Conservation (phyloP, 305 asterid species). For the Stenogyne calaminthoides region DNA sequence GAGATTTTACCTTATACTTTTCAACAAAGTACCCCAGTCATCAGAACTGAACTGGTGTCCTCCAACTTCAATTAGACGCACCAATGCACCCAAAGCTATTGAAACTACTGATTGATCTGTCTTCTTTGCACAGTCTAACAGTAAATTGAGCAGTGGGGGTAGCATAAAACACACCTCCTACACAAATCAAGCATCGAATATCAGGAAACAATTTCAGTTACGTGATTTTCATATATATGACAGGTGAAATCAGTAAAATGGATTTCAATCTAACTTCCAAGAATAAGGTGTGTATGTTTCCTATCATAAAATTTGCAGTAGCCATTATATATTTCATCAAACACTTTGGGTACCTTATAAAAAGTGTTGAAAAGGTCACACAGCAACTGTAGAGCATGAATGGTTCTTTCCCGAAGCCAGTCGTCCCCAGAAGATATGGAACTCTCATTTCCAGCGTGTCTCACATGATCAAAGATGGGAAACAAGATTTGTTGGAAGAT, state of each 20-base stretch:
- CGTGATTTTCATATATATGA: slow-evolving; percentile 20
- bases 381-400: slow-evolving; percentile 92
- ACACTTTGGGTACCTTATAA: slow-evolving; percentile 80
- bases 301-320: background rate
- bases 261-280: slow-evolving; percentile 4
- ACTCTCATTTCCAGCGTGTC: slow-evolving; percentile 84
- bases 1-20: slow-evolving; percentile 68
- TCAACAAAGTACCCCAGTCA: slow-evolving; percentile 95
- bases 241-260: slow-evolving; percentile 12
- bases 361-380: slow-evolving; percentile 96
- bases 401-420: slow-evolving; percentile 86
- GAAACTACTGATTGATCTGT: slow-evolving; percentile 93
- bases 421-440: slow-evolving; percentile 58
- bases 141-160: slow-evolving; percentile 83
- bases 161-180: slow-evolving; percentile 96
- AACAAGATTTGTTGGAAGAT: slow-evolving; percentile 83
- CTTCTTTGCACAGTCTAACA: slow-evolving; percentile 95
- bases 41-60: slow-evolving; percentile 88
- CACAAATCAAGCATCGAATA: slow-evolving; percentile 32
- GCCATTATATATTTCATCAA: slow-evolving; percentile 19
- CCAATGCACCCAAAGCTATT: slow-evolving; percentile 91
- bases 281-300: background rate
- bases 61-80: slow-evolving; percentile 97
- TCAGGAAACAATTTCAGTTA: slow-evolving; percentile 24
- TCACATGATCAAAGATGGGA: slow-evolving; percentile 91